Percentiles rank a stretch among this genome's conserved stretches.
These are phyloP conservation scores for Talaromyces sp. DNA, from an alignment of 2,329 filamentous ascomycete genomes.

Conservation along the genomic window DNA sequence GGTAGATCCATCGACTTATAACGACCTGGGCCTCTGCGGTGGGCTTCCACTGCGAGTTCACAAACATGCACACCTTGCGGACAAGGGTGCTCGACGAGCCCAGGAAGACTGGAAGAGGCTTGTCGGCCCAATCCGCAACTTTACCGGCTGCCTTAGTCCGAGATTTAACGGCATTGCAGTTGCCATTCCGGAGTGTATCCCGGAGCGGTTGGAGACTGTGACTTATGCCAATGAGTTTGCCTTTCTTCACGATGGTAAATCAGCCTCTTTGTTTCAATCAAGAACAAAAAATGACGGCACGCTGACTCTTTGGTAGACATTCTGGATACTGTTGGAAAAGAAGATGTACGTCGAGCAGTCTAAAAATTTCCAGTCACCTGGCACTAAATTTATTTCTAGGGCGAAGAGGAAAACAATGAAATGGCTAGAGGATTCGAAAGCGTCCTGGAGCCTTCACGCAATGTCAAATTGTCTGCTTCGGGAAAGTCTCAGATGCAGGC, in stretches of 20 bases:
- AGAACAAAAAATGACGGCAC: neutral
- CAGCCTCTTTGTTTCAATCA: constrained; percentile 13
- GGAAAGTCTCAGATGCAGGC: constrained; percentile 1
- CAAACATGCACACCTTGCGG: neutral
- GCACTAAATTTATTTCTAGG: constrained; percentile 17
- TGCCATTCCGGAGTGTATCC: constrained; percentile 33
- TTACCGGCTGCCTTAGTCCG: constrained; percentile 20
- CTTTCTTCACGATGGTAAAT: constrained; percentile 35
- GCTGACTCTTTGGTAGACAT: neutral
- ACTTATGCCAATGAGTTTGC: constrained; percentile 38
- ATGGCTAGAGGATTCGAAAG: constrained; percentile 21
- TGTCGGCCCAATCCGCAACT: neutral
- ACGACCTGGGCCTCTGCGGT: neutral
- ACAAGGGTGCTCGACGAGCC: neutral
- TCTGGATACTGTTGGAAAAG: neutral
- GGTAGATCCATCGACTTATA: neutral
- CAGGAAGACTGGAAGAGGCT: neutral
- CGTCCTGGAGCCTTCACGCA: neutral
- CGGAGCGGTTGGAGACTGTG: constrained; percentile 34
- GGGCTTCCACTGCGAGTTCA: neutral
- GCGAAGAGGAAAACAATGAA: constrained; percentile 19
- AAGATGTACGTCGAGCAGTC: neutral
- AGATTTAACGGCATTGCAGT: constrained; percentile 24
- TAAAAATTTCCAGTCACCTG: neutral
- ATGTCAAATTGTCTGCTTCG: constrained; percentile 6